Conservation (phyloP, 164 flowering plant genomes). For the Aristolochia fimbriata region DNA sequence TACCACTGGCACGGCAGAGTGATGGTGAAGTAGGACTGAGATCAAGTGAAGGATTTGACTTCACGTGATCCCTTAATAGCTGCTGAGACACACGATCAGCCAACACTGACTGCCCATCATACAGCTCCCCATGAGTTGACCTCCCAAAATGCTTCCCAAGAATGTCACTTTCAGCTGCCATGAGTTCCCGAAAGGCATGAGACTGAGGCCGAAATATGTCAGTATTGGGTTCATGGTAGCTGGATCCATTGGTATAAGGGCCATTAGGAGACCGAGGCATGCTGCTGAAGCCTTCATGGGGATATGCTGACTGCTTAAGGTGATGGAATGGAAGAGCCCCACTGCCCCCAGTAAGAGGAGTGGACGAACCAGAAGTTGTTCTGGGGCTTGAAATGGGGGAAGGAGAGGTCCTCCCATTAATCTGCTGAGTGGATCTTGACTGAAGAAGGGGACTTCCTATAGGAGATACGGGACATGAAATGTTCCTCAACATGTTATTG, state of each 20-base stretch:
- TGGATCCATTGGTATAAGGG: conserved; percentile 25
- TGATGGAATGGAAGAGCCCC: conserved; percentile 67
- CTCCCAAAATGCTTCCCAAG: conserved; percentile 43
- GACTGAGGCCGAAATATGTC: conserved; percentile 53
- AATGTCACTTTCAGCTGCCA: conserved; percentile 32
- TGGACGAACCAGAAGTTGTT: conserved; percentile 66
- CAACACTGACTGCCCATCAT: conserved; percentile 56
- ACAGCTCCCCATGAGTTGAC: conserved; percentile 29
- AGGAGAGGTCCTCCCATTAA: conserved; percentile 68
- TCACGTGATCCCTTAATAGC: conserved; percentile 52
- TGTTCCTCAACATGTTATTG: conserved; percentile 37
- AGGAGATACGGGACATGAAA: conserved; percentile 92
- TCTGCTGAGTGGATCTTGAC: conserved; percentile 64
- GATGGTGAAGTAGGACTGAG: conserved; percentile 38
- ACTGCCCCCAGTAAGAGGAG: conserved; percentile 75
- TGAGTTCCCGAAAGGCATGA: conserved; percentile 40
- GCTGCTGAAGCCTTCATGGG: conserved; percentile 50
- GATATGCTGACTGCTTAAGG: conserved; percentile 34
- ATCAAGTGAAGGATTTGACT: conserved; percentile 41
- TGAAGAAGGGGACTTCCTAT: conserved; percentile 70
- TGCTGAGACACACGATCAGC: conserved; percentile 75
- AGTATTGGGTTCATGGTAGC: conserved; percentile 42
- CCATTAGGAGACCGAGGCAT: conserved; percentile 36
- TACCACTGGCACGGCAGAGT: conserved; percentile 27
- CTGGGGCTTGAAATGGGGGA: conserved; percentile 83